phyloP scores from a whole-genome alignment of 805 yeast species.

The Scheffersomyces lignosus region DNA sequence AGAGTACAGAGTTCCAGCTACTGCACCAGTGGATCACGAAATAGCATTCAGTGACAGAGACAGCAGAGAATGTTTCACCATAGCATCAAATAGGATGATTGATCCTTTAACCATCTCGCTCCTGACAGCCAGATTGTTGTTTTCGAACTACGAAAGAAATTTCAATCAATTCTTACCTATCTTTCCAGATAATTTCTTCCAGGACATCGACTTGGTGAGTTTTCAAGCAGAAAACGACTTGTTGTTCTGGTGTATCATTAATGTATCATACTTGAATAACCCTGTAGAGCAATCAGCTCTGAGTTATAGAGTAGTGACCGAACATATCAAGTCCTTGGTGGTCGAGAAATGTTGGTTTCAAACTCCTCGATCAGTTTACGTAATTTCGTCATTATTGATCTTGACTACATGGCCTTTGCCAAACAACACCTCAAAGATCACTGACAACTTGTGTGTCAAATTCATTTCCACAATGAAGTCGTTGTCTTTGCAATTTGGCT shows the following conservation, averaged over 20 bases:
- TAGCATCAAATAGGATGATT: background rate
- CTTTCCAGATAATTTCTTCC: conserved; percentile 18
- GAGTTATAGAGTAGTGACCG: conserved; percentile 24
- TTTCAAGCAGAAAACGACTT: conserved; percentile 30
- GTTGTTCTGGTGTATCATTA: conserved; percentile 42
- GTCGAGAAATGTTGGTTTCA: conserved; percentile 44
- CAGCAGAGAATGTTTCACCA: background rate
- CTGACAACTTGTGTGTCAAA: conserved; percentile 35
- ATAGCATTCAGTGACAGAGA: background rate
- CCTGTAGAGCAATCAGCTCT: conserved; percentile 11
- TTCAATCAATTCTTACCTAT: conserved; percentile 36
- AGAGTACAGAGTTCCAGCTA: background rate
- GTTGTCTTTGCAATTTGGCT: conserved; percentile 42
- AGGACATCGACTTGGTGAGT: conserved; percentile 9
- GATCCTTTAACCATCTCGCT: conserved; percentile 7
- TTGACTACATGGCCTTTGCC: conserved; percentile 49
- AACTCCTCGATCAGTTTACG: conserved; percentile 45
- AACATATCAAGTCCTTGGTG: conserved; percentile 37
- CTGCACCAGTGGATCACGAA: background rate
- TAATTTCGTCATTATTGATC: conserved; percentile 37
- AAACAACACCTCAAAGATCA: conserved; percentile 19
- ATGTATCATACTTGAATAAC: conserved; percentile 31
- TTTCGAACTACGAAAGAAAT: conserved; percentile 24
- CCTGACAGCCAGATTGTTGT: conserved; percentile 10
- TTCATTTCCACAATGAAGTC: conserved; percentile 39